Evolutionary conservation across 2,329 filamentous ascomycete genomes (phyloP), one percentile per base, ranked within the genome.

Genomic region (Diaporthe ampelina): DNA sequence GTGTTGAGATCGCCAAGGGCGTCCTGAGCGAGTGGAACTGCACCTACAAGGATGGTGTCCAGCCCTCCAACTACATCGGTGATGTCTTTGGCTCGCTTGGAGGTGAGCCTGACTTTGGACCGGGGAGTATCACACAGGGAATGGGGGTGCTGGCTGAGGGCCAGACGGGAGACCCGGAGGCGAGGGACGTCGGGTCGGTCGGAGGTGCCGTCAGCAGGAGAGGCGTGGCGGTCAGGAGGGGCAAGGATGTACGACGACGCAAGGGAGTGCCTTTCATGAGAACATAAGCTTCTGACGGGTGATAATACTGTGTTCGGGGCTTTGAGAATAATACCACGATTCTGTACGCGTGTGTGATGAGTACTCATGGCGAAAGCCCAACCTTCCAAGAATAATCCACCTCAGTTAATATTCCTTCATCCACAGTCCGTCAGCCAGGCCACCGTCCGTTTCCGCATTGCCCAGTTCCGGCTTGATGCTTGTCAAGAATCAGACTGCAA

Each of bases 71-170:
- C 78, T 94, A 94, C 78, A 83, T 94, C 50, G 92, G 92, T 8
- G 92, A 94, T 79, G 91, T 94, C 71, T 92, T 94, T 77, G 93
- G 92, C 19, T 91, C 89, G 13, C 82, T 94, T 5, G 92, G 92
- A 1, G 92, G 91, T 1, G 80, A 82, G 54, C 92, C 92, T 0
- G 90, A 93, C 79, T 94, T 93, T 81, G 92, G 92, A 0, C 87
- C 87, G 0, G 88, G 88, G 0, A 88, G 85, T 74, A 78, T 85
- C 45, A 87, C 85, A 0, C 77, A 80, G 19, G 85, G 85, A 4
- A 74, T 78, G 37, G 80, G 78, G 5, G 79, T 86, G 35, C 68
- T 74, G 74, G 73, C 80, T 6, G 73, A 70, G 24, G 79, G 79
- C 11, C 21, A 54, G 43, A 80, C 77, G 11, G 77, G 77, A 32